Evolutionary conservation across 2,329 filamentous ascomycete species (phyloP).

Genomic region (Paraphoma sp.): DNA sequence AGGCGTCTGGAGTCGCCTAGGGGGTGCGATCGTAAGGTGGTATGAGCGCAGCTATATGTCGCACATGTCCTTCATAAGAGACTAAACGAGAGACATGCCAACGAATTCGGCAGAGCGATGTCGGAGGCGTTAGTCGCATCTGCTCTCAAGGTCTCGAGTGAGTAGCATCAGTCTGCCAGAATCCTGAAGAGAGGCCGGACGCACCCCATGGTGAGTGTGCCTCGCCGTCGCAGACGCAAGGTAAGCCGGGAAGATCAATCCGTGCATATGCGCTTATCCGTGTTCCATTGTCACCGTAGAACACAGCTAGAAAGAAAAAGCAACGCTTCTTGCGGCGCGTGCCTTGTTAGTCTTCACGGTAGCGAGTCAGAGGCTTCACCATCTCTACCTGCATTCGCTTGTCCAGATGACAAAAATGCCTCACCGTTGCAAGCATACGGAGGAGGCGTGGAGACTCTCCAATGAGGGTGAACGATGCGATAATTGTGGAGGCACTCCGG

Average conservation of each 20-base stretch:
- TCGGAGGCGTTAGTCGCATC: not conserved
- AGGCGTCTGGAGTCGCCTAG: not conserved
- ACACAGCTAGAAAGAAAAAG: slow-evolving; percentile 7
- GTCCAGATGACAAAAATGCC: slow-evolving; percentile 4
- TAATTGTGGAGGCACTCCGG: not conserved
- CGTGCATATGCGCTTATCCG: slow-evolving; percentile 3
- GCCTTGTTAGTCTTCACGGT: not conserved
- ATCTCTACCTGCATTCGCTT: not conserved
- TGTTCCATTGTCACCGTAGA: slow-evolving; percentile 4
- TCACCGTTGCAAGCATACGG: slow-evolving; percentile 1
- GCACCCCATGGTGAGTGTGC: slow-evolving; percentile 5
- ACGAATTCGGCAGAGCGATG: not conserved
- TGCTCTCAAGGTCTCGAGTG: not conserved
- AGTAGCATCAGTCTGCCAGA: not conserved
- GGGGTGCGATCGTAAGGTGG: not conserved
- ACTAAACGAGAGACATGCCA: not conserved
- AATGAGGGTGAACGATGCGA: slow-evolving; percentile 1
- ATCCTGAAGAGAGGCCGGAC: not conserved
- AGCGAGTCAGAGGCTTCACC: not conserved
- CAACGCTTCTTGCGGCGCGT: not conserved
- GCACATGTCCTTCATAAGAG: not conserved
- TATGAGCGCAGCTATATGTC: not conserved
- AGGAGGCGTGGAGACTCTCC: slow-evolving; percentile 10
- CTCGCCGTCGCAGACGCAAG: slow-evolving; percentile 9
- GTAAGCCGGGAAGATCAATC: slow-evolving; percentile 10